These are phyloP conservation scores for Phalaenopsis equestris DNA, from an alignment of 106 monocot species.

Conservation along the genomic window DNA sequence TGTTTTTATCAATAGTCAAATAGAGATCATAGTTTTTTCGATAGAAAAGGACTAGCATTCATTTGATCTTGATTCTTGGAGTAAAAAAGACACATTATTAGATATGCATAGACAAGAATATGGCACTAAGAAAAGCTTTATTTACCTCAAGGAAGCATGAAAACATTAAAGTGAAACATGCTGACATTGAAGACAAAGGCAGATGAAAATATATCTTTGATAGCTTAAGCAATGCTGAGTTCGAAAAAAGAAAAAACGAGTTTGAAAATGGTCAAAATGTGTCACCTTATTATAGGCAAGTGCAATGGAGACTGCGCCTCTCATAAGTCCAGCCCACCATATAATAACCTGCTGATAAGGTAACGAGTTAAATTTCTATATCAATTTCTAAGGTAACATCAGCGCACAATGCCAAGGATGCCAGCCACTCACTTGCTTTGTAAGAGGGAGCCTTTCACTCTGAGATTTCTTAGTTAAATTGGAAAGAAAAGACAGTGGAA, in stretches of 20 bases:
- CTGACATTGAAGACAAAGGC: background rate
- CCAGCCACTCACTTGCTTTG: conserved; percentile 57
- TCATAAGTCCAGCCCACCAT: conserved; percentile 99
- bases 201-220: background rate
- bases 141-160: background rate
- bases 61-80: no score
- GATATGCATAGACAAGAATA: background rate
- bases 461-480: conserved; percentile 61
- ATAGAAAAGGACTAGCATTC: no score
- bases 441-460: conserved; percentile 53
- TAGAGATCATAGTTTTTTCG: no score
- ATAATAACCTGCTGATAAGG: conserved; percentile 60
- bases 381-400: background rate
- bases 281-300: conserved; percentile 98
- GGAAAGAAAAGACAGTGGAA: conserved; percentile 91
- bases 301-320: conserved; percentile 98
- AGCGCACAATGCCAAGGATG: background rate
- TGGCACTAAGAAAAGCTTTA: background rate
- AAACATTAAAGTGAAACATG: background rate
- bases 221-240: background rate
- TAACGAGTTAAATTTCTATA: background rate
- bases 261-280: background rate
- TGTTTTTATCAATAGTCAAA: no score
- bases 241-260: background rate
- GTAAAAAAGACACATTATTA: no score